These are phyloP conservation scores for Penicillium sp. DNA, from an alignment of 2,329 filamentous ascomycete species.

Conservation along the genomic window DNA sequence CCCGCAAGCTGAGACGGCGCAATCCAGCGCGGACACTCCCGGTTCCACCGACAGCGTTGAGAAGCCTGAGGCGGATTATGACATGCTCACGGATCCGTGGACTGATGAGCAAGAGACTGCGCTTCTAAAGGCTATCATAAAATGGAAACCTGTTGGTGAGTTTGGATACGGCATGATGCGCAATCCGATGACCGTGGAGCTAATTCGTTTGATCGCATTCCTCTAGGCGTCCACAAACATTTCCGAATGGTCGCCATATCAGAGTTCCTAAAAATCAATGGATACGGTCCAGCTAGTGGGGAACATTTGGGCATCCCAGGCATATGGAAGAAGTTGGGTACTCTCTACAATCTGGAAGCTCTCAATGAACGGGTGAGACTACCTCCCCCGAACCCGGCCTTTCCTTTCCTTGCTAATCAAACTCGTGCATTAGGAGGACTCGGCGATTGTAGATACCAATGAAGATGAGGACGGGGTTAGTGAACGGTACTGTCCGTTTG, in stretches of 20 bases:
- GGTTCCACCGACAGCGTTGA: conserved; percentile 29
- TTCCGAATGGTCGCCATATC: conserved; percentile 88
- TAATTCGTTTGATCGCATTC: conserved; percentile 1
- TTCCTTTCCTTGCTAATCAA: conserved; percentile 21
- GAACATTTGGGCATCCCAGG: conserved; percentile 84
- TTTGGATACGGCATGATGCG: conserved; percentile 7
- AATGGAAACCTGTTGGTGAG: conserved; percentile 92
- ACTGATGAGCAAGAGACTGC: conserved; percentile 94
- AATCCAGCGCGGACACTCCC: conserved; percentile 29
- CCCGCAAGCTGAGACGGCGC: conserved; percentile 28
- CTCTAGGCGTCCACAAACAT: conserved; percentile 79
- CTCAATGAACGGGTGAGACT: conserved; percentile 79
- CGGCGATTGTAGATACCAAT: conserved; percentile 56
- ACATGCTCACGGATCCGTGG: conserved; percentile 72
- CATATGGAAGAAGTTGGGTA: conserved; percentile 85
- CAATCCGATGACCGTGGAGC: neutral
- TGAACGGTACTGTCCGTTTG: conserved; percentile 67
- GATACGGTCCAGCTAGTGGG: conserved; percentile 64
- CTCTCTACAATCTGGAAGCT: conserved; percentile 80
- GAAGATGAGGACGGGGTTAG: conserved; percentile 53
- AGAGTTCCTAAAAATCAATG: conserved; percentile 76
- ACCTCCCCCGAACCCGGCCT: neutral
- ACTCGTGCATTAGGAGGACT: conserved; percentile 48
- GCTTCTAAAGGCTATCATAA: conserved; percentile 87
- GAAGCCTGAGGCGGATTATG: conserved; percentile 42